Percentiles rank a stretch among this genome's conserved stretches.
Evolutionary conservation across 495 filamentous ascomycete species (phyloP).

Genomic region (Cenococcum geophilum): DNA sequence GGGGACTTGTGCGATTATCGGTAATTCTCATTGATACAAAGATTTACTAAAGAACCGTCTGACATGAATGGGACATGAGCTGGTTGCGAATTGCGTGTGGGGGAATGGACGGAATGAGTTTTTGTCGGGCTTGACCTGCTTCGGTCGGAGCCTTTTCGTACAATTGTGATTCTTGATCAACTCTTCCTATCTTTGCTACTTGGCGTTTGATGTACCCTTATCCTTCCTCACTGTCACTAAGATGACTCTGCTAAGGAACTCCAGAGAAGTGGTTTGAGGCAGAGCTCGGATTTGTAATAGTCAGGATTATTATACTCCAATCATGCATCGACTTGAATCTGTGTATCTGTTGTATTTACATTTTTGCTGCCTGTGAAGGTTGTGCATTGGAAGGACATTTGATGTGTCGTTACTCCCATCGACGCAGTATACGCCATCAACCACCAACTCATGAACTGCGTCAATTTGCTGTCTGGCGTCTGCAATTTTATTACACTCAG

Average conservation of each 20-base stretch:
- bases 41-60: not conserved
- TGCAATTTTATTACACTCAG: too few relatives aligned
- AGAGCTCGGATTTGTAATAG: not conserved
- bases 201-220: conserved; percentile 1
- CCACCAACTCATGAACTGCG: too few relatives aligned
- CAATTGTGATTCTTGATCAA: not conserved
- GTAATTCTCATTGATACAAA: not conserved
- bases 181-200: not conserved
- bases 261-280: not conserved
- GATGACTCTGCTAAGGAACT: not conserved
- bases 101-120: not conserved
- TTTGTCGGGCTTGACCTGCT: not conserved
- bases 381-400: too few relatives aligned
- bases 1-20: not conserved
- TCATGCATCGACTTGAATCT: not conserved
- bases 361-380: too few relatives aligned
- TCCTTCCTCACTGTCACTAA: not conserved
- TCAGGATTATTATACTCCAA: not conserved
- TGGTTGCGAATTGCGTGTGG: not conserved
- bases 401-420: too few relatives aligned
- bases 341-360: not conserved
- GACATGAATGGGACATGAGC: not conserved
- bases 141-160: not conserved
- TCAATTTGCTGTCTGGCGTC: too few relatives aligned
- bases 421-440: too few relatives aligned